These are phyloP conservation scores for Fonsecaea pedrosoi DNA, from an alignment of 2,329 filamentous ascomycete species.

Conservation along the genomic window DNA sequence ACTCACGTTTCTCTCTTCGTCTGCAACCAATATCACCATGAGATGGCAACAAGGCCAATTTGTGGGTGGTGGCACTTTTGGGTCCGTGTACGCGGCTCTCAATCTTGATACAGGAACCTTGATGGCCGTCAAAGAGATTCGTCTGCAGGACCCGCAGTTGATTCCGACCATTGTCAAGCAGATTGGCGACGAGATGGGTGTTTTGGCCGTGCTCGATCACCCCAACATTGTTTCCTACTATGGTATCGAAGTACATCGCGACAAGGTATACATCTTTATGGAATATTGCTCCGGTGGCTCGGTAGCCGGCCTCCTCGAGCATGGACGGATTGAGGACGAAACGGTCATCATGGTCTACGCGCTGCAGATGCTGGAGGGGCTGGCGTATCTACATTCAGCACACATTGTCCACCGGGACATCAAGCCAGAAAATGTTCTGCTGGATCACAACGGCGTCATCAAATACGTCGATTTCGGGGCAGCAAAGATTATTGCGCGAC, in stretches of 20 bases:
- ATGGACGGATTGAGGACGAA: constrained; percentile 96
- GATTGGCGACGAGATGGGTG: constrained; percentile 96
- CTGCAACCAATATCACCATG: constrained; percentile 91
- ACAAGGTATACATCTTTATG: constrained; percentile 99
- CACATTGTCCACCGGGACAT: constrained; percentile 96
- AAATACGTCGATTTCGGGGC: constrained; percentile 99
- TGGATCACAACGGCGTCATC: constrained; percentile 97
- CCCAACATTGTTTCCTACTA: constrained; percentile 98
- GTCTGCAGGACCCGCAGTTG: constrained; percentile 92
- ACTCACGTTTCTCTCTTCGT: constrained; percentile 89
- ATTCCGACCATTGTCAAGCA: constrained; percentile 93
- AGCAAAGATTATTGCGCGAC: constrained; percentile 92
- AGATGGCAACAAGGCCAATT: constrained; percentile 99
- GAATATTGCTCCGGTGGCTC: constrained; percentile 98
- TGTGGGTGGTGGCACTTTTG: constrained; percentile 94
- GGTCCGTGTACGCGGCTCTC: constrained; percentile 95
- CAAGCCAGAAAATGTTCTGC: constrained; percentile 95
- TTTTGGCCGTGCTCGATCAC: constrained; percentile 92
- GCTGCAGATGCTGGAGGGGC: constrained; percentile 88
- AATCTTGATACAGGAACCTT: constrained; percentile 94
- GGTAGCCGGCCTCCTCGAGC: constrained; percentile 84
- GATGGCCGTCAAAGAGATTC: constrained; percentile 99
- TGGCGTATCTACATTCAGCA: constrained; percentile 90
- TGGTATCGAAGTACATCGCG: constrained; percentile 95
- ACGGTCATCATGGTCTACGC: constrained; percentile 97